phyloP scores from a whole-genome alignment of 1,284 basidiomycete species.

The Malassezia psittaci region DNA sequence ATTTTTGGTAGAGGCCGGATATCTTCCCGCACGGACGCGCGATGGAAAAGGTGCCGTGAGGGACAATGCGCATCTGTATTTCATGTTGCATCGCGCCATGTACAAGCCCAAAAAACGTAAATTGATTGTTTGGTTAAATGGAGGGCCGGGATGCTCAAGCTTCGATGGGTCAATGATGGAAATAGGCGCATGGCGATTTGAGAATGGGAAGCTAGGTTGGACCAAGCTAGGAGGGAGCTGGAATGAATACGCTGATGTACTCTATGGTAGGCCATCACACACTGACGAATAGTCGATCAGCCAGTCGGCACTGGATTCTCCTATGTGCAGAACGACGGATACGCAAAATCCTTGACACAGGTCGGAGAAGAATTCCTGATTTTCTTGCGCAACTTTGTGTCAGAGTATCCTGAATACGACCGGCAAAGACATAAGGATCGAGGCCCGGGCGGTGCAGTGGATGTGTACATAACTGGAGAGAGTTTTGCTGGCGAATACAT shows the following conservation, averaged over 20 bases:
- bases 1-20: slow-evolving; percentile 34
- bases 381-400: slow-evolving; percentile 78
- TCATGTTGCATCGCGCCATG: slow-evolving; percentile 79
- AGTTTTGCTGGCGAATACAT: slow-evolving; percentile 34
- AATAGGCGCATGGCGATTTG: slow-evolving; percentile 69
- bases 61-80: slow-evolving; percentile 67
- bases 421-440: slow-evolving; percentile 20
- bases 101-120: slow-evolving; percentile 75
- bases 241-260: slow-evolving; percentile 96
- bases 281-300: slow-evolving; percentile 60
- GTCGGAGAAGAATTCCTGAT: slow-evolving; percentile 68
- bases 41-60: slow-evolving; percentile 12
- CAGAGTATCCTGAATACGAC: slow-evolving; percentile 77
- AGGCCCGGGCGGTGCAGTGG: slow-evolving; percentile 60
- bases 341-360: slow-evolving; percentile 60
- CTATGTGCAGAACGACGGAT: slow-evolving; percentile 73
- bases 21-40: slow-evolving; percentile 28
- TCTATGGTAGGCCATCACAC: slow-evolving; percentile 55
- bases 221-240: slow-evolving; percentile 68
- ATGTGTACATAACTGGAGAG: slow-evolving; percentile 46
- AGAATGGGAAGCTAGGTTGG: slow-evolving; percentile 65
- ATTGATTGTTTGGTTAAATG: slow-evolving; percentile 93
- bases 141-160: slow-evolving; percentile 88
- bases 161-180: slow-evolving; percentile 99
- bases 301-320: slow-evolving; percentile 91